Conservation (phyloP, 345 rosid genomes). For the Ceriops zippeliana region DNA sequence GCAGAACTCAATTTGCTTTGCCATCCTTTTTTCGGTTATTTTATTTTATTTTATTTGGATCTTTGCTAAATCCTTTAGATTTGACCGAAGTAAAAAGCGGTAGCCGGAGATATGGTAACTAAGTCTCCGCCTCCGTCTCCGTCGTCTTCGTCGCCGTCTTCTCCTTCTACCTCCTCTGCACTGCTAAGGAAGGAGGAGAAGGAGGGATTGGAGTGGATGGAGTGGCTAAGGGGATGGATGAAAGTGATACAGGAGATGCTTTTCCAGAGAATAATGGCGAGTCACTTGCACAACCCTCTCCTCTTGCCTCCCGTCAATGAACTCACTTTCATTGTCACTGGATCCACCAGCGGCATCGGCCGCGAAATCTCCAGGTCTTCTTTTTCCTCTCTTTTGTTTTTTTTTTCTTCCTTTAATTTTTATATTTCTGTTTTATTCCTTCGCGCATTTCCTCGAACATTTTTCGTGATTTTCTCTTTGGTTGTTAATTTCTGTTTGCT, state of each 20-base stretch:
- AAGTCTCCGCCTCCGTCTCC: too few relatives aligned
- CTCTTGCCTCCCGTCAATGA: conserved; percentile 72
- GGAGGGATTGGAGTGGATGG: conserved; percentile 78
- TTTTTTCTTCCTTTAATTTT: not conserved
- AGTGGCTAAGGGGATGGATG: conserved; percentile 88
- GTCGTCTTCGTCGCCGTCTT: not conserved
- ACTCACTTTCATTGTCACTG: conserved; percentile 85
- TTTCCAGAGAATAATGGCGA: conserved; percentile 79
- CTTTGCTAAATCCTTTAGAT: too few relatives aligned
- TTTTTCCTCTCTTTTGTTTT: not conserved
- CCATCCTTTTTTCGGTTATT: too few relatives aligned
- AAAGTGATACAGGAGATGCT: conserved; percentile 62
- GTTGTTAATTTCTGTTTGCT: too few relatives aligned
- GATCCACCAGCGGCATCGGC: conserved; percentile 98
- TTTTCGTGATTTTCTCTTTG: too few relatives aligned
- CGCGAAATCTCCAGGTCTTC: conserved; percentile 67
- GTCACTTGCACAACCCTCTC: conserved; percentile 73
- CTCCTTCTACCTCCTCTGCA: not conserved
- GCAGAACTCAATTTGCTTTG: too few relatives aligned
- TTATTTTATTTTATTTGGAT: too few relatives aligned
- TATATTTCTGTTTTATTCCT: too few relatives aligned
- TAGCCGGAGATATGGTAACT: too few relatives aligned
- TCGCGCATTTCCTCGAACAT: too few relatives aligned
- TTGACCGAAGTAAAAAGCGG: too few relatives aligned
- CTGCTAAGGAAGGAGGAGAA: conserved; percentile 36